A percentile compares a stretch with the other conserved stretches of the same genome.
These are phyloP conservation scores for Pseudopyricularia cyperi DNA, from an alignment of 2,329 filamentous ascomycete genomes.

Conservation along the genomic window DNA sequence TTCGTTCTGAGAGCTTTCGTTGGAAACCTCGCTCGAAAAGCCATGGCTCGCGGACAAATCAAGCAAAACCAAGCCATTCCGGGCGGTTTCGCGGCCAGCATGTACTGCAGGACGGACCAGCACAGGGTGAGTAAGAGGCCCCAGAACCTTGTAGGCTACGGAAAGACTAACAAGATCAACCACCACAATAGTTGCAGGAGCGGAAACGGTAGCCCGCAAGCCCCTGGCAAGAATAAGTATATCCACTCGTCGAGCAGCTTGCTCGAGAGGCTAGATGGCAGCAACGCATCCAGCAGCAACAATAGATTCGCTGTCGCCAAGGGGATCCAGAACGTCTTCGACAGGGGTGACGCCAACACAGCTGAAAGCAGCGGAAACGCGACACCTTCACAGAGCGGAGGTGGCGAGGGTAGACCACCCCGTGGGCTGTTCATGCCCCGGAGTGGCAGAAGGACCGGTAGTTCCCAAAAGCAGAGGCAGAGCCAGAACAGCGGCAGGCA, in stretches of 20 bases:
- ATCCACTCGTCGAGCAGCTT: not conserved
- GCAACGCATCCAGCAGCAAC: not conserved
- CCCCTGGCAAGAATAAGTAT: not conserved
- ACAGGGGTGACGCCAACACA: not conserved
- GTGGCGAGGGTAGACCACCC: too few species aligned
- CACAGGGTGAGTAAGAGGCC: not conserved
- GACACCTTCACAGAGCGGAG: too few species aligned
- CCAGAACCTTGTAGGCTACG: not conserved
- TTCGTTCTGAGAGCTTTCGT: too few species aligned
- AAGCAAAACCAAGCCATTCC: too few species aligned
- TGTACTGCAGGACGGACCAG: not conserved
- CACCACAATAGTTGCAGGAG: not conserved
- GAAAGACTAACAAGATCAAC: not conserved
- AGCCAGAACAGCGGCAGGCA: too few species aligned
- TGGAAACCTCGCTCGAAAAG: too few species aligned
- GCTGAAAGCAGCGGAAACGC: too few species aligned
- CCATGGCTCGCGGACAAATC: too few species aligned
- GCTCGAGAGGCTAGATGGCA: not conserved
- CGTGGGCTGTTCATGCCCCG: too few species aligned
- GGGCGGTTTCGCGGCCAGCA: too few species aligned
- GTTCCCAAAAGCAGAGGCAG: too few species aligned
- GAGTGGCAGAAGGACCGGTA: too few species aligned
- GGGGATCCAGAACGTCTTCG: not conserved
- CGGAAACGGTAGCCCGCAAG: not conserved
- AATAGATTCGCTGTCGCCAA: not conserved